Base-by-base conservation (phyloP, 1,139 yeast species). In the Pichia sp. region DNA sequence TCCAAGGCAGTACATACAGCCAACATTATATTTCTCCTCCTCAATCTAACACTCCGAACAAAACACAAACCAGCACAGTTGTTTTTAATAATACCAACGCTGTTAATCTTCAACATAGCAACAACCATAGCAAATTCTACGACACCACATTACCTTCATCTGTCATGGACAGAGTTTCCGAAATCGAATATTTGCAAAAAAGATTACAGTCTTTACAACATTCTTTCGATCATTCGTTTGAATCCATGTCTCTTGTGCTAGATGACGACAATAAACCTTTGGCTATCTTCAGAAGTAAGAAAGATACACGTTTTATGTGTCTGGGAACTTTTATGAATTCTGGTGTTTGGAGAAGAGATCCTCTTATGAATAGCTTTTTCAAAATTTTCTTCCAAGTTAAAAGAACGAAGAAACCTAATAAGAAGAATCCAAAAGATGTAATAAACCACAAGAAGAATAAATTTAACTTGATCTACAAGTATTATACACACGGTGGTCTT, bases 311-410 rank as follows among this genome's bases (percentile, higher is more conserved):
- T n/a, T 55, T 60, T 21, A 30, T 44, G 38, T 47, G 53, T 9
- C 27, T 46, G 1, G 66, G 66, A 6, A 47, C 63, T 5, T 58
- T 60, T 41, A 51, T 54, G 9, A 46, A 53, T 12, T 35, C 42
- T 4, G 43, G 48, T 12, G 19, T 58, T 3, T 60, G 65, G 65
- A 46, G 46, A 5, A 45, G 56, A 18, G 67, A 62, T 48, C 59
- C 61, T 2, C 42, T 58, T 7, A 53, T 61, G 54, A 22, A 46
- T 4, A 32, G 44, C 9, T 40, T 61, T 15, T 39, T 60, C 4
- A 49, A 53, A 18, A 43, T 18, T n/a, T 34, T 43, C 19, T 36
- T n/a, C 15, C n/a, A 4, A 41, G 34, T 12, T 40, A 30, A 28
- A 48, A 36, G 6, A 30, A 15, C 31, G n/a, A n/a, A n/a, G n/a